Percentiles rank a stretch among this genome's conserved stretches.
Evolutionary conservation across 345 rosid species (phyloP).

Genomic region (Murraya koenigii): DNA sequence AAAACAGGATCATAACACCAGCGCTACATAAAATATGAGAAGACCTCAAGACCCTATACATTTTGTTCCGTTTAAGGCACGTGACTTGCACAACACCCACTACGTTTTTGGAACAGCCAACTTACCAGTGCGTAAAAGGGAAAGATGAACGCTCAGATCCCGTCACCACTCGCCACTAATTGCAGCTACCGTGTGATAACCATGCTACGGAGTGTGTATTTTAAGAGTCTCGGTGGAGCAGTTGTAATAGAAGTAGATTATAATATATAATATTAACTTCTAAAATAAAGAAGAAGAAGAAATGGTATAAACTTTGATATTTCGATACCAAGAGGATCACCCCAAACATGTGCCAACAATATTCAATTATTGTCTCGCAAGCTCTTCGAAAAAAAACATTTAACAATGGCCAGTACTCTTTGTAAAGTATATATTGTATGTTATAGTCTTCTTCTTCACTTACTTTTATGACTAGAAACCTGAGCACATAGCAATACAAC

Average conservation of each 20-base stretch:
- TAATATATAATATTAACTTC: no score
- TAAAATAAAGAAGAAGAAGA: no score
- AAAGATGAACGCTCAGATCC: no score
- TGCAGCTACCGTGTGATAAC: no score
- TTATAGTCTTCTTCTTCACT: neutral
- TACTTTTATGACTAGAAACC: neutral
- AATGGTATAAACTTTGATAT: no score
- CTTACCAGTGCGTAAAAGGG: no score
- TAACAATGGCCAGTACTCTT: neutral
- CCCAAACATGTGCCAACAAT: neutral
- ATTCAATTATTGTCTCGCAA: neutral
- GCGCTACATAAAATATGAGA: neutral
- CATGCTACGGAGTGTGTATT: no score
- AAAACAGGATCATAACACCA: neutral
- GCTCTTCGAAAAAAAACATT: neutral
- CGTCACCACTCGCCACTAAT: no score
- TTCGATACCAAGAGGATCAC: no score
- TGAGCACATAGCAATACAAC: neutral
- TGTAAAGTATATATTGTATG: neutral
- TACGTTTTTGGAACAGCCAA: neutral
- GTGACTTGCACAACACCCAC: constrained; percentile 20
- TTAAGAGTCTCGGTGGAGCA: no score
- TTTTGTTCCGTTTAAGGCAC: constrained; percentile 28
- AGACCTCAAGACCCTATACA: no score
- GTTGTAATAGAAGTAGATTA: no score